Conservation (phyloP, 1,284 basidiomycete species). For the Tetrapyrgos nigripes region DNA sequence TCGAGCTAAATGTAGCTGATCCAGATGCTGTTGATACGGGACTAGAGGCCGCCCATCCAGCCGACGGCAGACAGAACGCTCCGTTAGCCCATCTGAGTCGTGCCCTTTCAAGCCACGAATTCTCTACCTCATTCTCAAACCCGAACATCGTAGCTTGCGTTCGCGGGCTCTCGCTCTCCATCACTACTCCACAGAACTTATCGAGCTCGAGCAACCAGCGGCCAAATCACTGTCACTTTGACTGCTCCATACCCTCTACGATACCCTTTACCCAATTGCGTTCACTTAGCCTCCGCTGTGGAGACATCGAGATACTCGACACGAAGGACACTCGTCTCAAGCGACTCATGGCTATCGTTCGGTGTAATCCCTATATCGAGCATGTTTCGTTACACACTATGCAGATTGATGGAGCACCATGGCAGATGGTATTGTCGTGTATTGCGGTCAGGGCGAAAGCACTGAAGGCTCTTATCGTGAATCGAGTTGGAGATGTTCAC, state of each 20-base stretch:
- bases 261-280: neutral
- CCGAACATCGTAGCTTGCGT: neutral
- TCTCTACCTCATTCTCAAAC: neutral
- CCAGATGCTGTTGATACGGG: neutral
- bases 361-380: neutral
- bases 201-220: neutral
- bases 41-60: neutral
- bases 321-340: neutral
- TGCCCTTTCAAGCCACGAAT: neutral
- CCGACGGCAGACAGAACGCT: neutral
- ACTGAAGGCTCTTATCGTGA: neutral
- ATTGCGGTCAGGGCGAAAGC: neutral
- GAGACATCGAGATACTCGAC: neutral
- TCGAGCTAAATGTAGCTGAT: neutral
- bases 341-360: neutral
- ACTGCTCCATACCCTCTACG: neutral
- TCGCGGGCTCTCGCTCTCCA: neutral
- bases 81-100: neutral
- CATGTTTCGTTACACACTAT: neutral
- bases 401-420: neutral
- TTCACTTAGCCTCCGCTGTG: neutral
- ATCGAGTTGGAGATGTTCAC: neutral
- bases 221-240: neutral
- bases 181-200: neutral
- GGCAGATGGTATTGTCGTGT: neutral